These are phyloP conservation scores for Wickerhamomyces alni DNA, from an alignment of 805 yeast species.

Conservation along the genomic window DNA sequence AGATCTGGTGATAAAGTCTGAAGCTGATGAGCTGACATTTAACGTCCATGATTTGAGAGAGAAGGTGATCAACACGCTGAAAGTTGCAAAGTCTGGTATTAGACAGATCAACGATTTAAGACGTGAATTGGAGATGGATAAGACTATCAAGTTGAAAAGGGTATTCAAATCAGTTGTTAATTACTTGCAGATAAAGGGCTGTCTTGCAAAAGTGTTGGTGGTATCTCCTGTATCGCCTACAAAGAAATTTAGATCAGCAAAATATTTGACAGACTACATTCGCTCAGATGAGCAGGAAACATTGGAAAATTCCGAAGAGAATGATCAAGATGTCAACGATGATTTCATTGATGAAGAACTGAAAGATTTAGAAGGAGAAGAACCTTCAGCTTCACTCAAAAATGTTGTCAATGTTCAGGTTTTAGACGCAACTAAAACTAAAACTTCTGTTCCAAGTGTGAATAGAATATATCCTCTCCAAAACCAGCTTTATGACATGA, in stretches of 20 bases:
- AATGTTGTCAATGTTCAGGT: conserved; percentile 14
- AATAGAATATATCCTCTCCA: conserved; percentile 60
- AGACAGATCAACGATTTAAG: conserved; percentile 58
- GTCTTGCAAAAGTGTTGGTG: conserved; percentile 46
- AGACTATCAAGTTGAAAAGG: conserved; percentile 33
- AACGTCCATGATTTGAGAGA: conserved; percentile 25
- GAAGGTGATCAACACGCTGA: conserved; percentile 41
- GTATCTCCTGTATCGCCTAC: conserved; percentile 39
- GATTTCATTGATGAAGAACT: conserved; percentile 24
- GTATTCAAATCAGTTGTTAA: conserved; percentile 44
- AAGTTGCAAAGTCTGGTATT: conserved; percentile 52
- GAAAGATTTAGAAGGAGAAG: conserved; percentile 18
- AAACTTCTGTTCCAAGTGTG: conserved; percentile 18
- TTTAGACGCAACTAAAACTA: conserved; percentile 10
- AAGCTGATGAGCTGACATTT: conserved; percentile 20
- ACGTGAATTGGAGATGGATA: conserved; percentile 48
- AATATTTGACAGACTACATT: conserved; percentile 35
- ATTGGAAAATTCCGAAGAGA: conserved; percentile 25
- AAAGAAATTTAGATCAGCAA: conserved; percentile 42
- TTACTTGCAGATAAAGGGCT: conserved; percentile 38
- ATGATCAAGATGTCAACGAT: conserved; percentile 25
- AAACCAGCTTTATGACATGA: conserved; percentile 52
- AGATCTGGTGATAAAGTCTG: conserved; percentile 7
- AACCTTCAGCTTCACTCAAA: conserved; percentile 11
- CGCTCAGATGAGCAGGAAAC: conserved; percentile 24